Conservation (phyloP, 1,139 yeast species). For the Suhomyces taliae region DNA sequence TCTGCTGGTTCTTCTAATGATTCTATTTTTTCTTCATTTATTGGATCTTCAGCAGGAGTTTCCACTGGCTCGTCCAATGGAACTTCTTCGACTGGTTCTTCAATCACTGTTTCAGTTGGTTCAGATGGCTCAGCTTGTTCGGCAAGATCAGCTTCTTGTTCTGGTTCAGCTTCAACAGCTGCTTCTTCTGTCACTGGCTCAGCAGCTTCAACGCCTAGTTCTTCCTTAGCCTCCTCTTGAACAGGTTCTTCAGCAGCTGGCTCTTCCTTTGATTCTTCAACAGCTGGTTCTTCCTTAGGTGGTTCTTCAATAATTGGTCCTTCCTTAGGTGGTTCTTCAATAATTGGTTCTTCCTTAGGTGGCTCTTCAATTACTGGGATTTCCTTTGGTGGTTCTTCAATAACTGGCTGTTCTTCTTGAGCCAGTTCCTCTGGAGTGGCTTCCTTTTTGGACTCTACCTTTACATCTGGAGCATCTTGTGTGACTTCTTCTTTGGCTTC, state of each 20-base stretch:
- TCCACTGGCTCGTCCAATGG: not conserved
- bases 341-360: slow-evolving; percentile 1
- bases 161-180: not conserved
- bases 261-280: slow-evolving; percentile 1
- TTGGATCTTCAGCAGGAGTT: not conserved
- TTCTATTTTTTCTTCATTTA: slow-evolving; percentile 14
- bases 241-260: slow-evolving; percentile 2
- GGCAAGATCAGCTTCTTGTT: too few species aligned
- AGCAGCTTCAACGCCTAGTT: slow-evolving; percentile 5
- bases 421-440: slow-evolving; percentile 1
- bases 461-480: not conserved
- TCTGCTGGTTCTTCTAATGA: slow-evolving; percentile 3
- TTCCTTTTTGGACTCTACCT: not conserved
- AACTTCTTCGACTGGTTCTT: not conserved
- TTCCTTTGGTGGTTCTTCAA: slow-evolving; percentile 5
- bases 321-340: not conserved
- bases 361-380: slow-evolving; percentile 7
- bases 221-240: slow-evolving; percentile 6
- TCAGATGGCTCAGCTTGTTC: not conserved
- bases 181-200: slow-evolving; percentile 3
- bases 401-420: not conserved
- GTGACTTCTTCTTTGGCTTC: slow-evolving; percentile 1
- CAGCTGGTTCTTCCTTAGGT: not conserved
- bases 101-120: not conserved
- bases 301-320: too few species aligned